A percentile compares a stretch with the other conserved stretches of the same genome.
Conservation (phyloP, 2,329 filamentous ascomycete species). For the Clarireedia monteithiana region DNA sequence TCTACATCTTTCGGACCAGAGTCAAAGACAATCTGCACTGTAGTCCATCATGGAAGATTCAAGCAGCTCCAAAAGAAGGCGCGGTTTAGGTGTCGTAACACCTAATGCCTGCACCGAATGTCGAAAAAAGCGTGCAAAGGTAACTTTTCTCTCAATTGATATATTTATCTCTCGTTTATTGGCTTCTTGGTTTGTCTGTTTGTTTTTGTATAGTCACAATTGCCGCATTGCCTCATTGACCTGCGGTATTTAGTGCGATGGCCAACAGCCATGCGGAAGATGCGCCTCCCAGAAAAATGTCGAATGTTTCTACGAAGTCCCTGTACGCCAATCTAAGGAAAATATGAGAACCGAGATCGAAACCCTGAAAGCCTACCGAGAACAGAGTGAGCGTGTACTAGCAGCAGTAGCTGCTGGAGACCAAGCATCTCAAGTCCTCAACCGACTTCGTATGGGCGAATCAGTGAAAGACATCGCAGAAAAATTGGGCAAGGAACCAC, state of each 20-base stretch:
- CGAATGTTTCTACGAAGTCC: conserved; percentile 54
- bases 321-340: conserved; percentile 57
- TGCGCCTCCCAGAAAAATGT: conserved; percentile 45
- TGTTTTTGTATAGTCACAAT: background rate
- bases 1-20: background rate
- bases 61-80: conserved; percentile 22
- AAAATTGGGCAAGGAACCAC: conserved; percentile 37
- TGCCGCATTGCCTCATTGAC: background rate
- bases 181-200: background rate
- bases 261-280: conserved; percentile 40
- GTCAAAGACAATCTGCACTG: background rate
- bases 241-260: conserved; percentile 44
- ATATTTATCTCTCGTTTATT: too few relatives aligned
- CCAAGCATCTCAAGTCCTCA: conserved; percentile 40
- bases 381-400: conserved; percentile 47
- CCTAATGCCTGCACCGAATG: conserved; percentile 28
- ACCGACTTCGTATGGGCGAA: conserved; percentile 45
- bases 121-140: conserved; percentile 28
- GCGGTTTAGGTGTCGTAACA: conserved; percentile 26
- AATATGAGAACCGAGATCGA: conserved; percentile 54
- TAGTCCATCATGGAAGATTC: conserved; percentile 10
- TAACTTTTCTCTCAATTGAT: background rate
- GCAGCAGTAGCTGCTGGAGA: conserved; percentile 37
- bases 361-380: conserved; percentile 44
- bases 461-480: conserved; percentile 48